Percentiles rank a stretch among this genome's conserved stretches.
Conservation (phyloP, 768 basidiomycete genomes). For the Rhizopogon vesiculosus region DNA sequence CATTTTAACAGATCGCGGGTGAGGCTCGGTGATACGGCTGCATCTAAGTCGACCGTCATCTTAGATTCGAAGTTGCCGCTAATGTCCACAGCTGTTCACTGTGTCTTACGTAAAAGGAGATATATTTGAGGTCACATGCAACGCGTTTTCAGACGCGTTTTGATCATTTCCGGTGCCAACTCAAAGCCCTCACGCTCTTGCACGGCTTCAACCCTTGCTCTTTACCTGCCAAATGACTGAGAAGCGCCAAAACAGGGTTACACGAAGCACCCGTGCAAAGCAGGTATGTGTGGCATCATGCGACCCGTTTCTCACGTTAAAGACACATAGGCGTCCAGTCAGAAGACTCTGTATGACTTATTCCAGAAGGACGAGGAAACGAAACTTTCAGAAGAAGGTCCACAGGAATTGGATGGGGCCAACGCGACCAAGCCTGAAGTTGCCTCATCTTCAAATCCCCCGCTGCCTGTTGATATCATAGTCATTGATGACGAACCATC, state of each 20-base stretch:
- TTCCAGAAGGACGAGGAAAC: conserved; percentile 7
- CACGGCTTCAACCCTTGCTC: neutral
- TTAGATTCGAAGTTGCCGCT: neutral
- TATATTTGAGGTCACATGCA: neutral
- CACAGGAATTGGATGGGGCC: neutral
- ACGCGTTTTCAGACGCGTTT: conserved; percentile 22
- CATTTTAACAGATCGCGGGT: conserved; percentile 22
- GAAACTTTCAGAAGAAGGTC: conserved; percentile 14
- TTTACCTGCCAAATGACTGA: conserved; percentile 16
- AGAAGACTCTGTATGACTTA: conserved; percentile 23
- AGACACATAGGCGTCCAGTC: conserved; percentile 11
- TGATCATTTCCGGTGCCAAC: conserved; percentile 3
- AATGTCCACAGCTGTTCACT: neutral
- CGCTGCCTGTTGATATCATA: neutral
- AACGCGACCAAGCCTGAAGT: neutral
- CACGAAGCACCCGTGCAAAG: conserved; percentile 6
- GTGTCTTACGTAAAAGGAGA: neutral
- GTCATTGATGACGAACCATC: conserved; percentile 1
- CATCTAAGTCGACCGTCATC: neutral
- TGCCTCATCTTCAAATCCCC: neutral
- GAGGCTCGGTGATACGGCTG: neutral
- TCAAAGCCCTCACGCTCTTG: neutral
- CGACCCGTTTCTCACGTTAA: neutral
- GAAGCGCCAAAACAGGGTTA: conserved; percentile 17
- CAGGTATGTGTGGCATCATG: conserved; percentile 14